phyloP scores from a whole-genome alignment of 2,329 filamentous ascomycete species.

The Oidium heveae region DNA sequence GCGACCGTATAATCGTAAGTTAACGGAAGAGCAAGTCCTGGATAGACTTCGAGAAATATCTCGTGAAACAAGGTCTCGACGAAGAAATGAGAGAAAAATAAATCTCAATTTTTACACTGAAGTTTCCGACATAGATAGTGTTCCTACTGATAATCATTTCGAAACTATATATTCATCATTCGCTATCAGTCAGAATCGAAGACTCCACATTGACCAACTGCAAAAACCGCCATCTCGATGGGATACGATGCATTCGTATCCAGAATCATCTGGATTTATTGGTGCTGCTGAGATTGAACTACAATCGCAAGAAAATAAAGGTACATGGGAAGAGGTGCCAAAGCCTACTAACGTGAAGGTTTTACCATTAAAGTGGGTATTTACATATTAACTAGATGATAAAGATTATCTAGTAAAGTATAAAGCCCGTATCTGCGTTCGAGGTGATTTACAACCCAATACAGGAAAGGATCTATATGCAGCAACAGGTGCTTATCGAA shows the following conservation, averaged over 20 bases:
- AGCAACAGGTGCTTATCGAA: no score
- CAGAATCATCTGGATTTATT: constrained; percentile 1
- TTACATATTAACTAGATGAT: background rate
- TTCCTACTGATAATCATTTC: background rate
- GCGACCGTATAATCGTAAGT: background rate
- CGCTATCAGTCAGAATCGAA: background rate
- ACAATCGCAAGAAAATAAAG: background rate
- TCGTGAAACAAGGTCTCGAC: background rate
- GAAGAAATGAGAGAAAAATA: background rate
- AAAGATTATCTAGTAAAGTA: background rate
- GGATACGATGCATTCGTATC: no score
- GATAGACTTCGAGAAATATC: background rate
- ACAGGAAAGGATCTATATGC: no score
- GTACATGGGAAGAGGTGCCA: background rate
- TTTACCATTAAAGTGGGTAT: background rate
- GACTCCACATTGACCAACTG: no score
- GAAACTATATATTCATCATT: background rate
- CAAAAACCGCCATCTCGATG: no score
- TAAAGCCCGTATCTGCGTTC: no score
- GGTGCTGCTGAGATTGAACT: background rate
- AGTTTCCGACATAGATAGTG: background rate
- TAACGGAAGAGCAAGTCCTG: background rate
- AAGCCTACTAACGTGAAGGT: background rate
- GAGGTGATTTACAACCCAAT: no score
- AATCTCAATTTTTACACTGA: background rate